phyloP scores from a whole-genome alignment of 306 rosid genomes.

The Prunus mume region DNA sequence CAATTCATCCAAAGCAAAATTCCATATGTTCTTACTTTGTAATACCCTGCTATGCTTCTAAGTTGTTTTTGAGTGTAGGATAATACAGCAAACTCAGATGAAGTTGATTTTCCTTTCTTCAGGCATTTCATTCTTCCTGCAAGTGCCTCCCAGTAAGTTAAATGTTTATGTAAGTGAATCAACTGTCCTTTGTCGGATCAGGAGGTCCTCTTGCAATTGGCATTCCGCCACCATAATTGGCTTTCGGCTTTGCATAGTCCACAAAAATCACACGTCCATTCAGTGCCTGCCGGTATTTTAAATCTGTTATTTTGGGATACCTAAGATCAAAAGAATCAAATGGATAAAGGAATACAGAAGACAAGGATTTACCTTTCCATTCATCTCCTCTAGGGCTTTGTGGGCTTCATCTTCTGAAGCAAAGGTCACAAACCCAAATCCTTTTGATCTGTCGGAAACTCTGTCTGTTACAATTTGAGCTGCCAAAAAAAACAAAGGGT shows the following conservation, averaged over 20 bases:
- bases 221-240: slow-evolving; percentile 32
- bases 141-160: neutral
- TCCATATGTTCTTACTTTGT: neutral
- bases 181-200: slow-evolving; percentile 26
- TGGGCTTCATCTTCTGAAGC: slow-evolving; percentile 83
- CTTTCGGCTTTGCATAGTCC: slow-evolving; percentile 71
- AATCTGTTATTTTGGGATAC: slow-evolving; percentile 17
- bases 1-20: neutral
- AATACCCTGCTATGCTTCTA: neutral
- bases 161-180: neutral
- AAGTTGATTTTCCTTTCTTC: neutral
- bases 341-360: neutral
- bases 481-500: slow-evolving; percentile 31
- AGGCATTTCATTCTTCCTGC: neutral
- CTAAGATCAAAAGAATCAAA: neutral
- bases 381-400: slow-evolving; percentile 70
- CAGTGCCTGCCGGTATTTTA: slow-evolving; percentile 47
- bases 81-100: neutral
- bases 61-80: neutral
- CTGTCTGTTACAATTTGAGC: slow-evolving; percentile 75
- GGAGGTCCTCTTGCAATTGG: slow-evolving; percentile 96
- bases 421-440: slow-evolving; percentile 87
- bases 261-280: slow-evolving; percentile 84
- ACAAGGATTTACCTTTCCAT: slow-evolving; percentile 56
- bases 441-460: slow-evolving; percentile 74